Conservation (phyloP, 2,329 filamentous ascomycete species). For the Xylariaceae sp. region DNA sequence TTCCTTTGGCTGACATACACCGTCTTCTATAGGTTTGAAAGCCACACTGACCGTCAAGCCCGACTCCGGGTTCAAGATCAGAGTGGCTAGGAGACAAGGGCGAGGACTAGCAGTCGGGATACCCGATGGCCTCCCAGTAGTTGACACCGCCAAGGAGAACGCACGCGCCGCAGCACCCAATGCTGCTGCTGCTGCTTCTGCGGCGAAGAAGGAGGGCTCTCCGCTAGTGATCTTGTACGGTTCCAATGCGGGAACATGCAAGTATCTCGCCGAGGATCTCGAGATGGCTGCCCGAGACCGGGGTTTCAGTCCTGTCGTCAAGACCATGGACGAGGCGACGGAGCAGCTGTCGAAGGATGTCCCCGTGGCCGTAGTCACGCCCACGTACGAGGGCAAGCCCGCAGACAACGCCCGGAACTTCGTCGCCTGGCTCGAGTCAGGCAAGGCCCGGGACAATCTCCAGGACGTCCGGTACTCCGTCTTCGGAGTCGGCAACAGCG, state of each 20-base stretch:
- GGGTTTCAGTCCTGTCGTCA: conserved; percentile 37
- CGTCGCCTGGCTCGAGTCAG: conserved; percentile 46
- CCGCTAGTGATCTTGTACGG: conserved; percentile 51
- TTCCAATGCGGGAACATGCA: conserved; percentile 53
- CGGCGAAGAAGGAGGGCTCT: conserved; percentile 32
- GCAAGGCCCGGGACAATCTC: conserved; percentile 33
- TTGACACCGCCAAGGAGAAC: neutral
- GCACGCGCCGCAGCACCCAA: conserved; percentile 3
- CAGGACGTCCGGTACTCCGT: conserved; percentile 46
- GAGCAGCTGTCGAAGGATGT: conserved; percentile 42
- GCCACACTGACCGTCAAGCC: conserved; percentile 58
- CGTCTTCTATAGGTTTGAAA: conserved; percentile 32
- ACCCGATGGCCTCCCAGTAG: neutral
- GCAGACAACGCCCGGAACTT: conserved; percentile 53
- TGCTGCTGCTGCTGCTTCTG: too few relatives aligned
- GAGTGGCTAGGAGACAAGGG: conserved; percentile 35
- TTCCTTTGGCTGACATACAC: neutral
- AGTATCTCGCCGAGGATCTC: conserved; percentile 47
- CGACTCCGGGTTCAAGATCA: conserved; percentile 58
- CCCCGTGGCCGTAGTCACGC: conserved; percentile 48
- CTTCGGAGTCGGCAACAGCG: conserved; percentile 47
- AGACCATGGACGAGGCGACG: conserved; percentile 44
- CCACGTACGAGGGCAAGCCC: conserved; percentile 53
- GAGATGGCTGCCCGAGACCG: conserved; percentile 42
- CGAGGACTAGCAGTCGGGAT: conserved; percentile 5